Evolutionary conservation across 1,284 basidiomycete genomes (phyloP), one percentile per base, ranked within the genome.

Genomic region (Pseudozyma hubeiensis): DNA sequence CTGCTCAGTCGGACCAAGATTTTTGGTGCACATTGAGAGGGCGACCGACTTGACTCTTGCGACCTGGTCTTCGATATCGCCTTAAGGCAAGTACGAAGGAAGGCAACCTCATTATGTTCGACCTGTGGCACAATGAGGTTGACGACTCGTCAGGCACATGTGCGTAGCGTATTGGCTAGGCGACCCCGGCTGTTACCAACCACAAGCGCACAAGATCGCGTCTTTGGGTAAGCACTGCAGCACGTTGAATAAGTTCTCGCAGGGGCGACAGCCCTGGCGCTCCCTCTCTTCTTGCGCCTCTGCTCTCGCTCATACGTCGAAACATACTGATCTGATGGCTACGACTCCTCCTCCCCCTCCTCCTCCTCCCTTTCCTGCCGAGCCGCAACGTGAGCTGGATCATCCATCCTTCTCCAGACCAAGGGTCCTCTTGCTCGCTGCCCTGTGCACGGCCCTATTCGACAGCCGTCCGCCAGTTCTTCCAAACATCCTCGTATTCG

Each of bases 221-320:
- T 60, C 59, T 62, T 68, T 60, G 54, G 65, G 65, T 68, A 68
- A 68, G 54, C 64, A 68, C 57, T 65, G 64, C 64, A 65, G 58
- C 34, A 19, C 24, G 30, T 34, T 29, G 13, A 30, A 37, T 34
- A 31, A 30, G n/a, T 44, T n/a, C 44, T 50, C 19, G 53, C 33
- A 35, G 7, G 14, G n/a, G 3, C n/a, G 16, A n/a, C 37, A 19
- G 16, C 8, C 44, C 29, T 14, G 40, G 29, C 53, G 11, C 39
- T n/a, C 31, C 41, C 31, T n/a, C 31, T 39, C 29, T 35, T 19
- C 33, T 43, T 53, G 40, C 34, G 40, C 34, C 37, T 50, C 31
- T 52, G 39, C 40, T 39, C 24, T 24, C 24, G 24, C 24, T 24
- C 24, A 24, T 4, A 1, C 24, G 24, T 24, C 24, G 24, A 24